phyloP scores from a whole-genome alignment of 257 asterid genomes.

The Petrea volubilis region DNA sequence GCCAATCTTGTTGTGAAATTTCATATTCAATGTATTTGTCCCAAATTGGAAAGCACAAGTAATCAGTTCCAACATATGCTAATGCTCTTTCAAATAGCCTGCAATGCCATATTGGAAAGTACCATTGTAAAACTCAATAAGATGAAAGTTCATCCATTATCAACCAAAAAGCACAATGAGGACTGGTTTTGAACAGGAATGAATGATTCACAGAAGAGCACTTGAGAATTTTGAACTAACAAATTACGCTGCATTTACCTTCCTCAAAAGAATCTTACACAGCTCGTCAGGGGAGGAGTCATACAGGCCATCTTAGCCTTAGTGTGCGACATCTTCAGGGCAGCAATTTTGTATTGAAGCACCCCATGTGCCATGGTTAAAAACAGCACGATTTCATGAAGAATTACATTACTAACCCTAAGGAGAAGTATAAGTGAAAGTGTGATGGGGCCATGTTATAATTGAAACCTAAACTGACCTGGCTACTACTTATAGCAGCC shows the following conservation, averaged over 20 bases:
- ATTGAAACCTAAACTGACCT: slow-evolving; percentile 42
- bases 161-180: slow-evolving; percentile 38
- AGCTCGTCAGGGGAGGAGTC: slow-evolving; percentile 69
- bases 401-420: slow-evolving; percentile 70
- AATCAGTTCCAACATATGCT: slow-evolving; percentile 95
- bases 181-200: slow-evolving; percentile 38
- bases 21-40: slow-evolving; percentile 95
- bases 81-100: slow-evolving; percentile 97
- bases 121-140: slow-evolving; percentile 27
- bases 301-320: slow-evolving; percentile 78
- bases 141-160: slow-evolving; percentile 23
- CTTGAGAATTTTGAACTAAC: slow-evolving; percentile 56
- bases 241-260: slow-evolving; percentile 71
- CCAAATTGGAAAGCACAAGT: slow-evolving; percentile 93
- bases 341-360: slow-evolving; percentile 77
- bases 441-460: slow-evolving; percentile 47
- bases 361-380: slow-evolving; percentile 83
- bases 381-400: slow-evolving; percentile 62
- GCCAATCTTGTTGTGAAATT: slow-evolving; percentile 84
- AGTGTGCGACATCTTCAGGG: slow-evolving; percentile 71
- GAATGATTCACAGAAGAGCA: slow-evolving; percentile 61
- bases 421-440: slow-evolving; percentile 48
- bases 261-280: slow-evolving; percentile 80
- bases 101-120: slow-evolving; percentile 35
- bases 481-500: slow-evolving; percentile 39